Percentiles rank a stretch among this genome's conserved stretches.
phyloP scores from a whole-genome alignment of 2,329 filamentous ascomycete genomes.

The Mariannaea elegans region DNA sequence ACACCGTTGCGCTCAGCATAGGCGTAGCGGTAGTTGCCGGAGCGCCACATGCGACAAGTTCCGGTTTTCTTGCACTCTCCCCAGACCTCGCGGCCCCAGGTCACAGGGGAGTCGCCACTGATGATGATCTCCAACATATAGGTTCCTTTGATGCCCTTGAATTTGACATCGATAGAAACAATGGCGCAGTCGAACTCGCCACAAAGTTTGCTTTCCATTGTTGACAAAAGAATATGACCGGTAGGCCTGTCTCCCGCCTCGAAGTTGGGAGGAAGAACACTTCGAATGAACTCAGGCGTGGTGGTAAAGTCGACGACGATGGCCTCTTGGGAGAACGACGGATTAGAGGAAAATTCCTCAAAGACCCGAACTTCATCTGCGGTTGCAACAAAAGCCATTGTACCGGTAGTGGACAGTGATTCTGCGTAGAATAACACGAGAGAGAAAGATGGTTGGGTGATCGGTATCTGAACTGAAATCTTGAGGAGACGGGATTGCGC shows the following conservation, averaged over 20 bases:
- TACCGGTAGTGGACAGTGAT: too few species aligned
- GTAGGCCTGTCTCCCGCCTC: neutral
- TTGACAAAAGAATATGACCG: neutral
- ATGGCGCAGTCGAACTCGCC: conserved; percentile 9
- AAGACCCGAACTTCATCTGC: conserved; percentile 1
- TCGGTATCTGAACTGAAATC: too few species aligned
- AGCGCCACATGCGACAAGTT: too few species aligned
- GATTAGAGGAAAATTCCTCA: neutral
- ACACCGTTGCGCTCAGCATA: conserved; percentile 10
- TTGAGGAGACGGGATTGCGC: too few species aligned
- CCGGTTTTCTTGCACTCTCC: too few species aligned
- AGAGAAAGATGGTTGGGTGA: too few species aligned
- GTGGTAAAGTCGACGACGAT: too few species aligned
- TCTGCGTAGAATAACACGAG: too few species aligned
- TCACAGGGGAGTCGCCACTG: too few species aligned
- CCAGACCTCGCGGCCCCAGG: too few species aligned
- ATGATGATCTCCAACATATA: conserved; percentile 11
- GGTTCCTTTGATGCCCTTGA: neutral
- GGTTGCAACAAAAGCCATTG: conserved; percentile 8
- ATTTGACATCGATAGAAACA: conserved; percentile 1
- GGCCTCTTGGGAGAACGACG: conserved; percentile 14
- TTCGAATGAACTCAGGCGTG: conserved; percentile 8
- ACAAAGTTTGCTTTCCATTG: conserved; percentile 1
- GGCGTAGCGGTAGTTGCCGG: too few species aligned
- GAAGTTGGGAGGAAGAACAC: conserved; percentile 4